Evolutionary conservation across 495 filamentous ascomycete genomes (phyloP).

Genomic region (Barbatosphaeria neglecta): DNA sequence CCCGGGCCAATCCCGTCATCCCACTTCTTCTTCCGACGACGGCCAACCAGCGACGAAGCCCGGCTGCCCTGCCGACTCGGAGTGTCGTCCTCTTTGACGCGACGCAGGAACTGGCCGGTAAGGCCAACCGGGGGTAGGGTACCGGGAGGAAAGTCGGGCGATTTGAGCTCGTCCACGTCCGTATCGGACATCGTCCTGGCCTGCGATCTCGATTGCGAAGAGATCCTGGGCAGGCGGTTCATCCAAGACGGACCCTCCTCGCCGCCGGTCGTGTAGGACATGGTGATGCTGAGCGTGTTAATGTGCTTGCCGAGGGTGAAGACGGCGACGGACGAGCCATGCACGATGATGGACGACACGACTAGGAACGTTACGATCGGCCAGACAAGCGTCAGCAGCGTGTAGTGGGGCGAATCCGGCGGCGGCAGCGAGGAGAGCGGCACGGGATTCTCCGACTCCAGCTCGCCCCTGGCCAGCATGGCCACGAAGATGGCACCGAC

Average conservation of each 20-base stretch:
- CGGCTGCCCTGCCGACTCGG: conserved; percentile 40
- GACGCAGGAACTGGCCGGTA: conserved; percentile 71
- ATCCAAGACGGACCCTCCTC: conserved; percentile 92
- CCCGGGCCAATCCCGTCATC: conserved; percentile 65
- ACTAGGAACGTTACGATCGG: conserved; percentile 92
- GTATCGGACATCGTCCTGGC: conserved; percentile 54
- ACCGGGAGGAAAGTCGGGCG: conserved; percentile 61
- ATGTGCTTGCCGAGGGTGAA: conserved; percentile 98
- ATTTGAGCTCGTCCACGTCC: conserved; percentile 40
- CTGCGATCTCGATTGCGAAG: conserved; percentile 78
- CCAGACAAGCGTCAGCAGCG: conserved; percentile 78
- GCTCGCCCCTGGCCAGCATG: conserved; percentile 78
- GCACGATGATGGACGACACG: conserved; percentile 86
- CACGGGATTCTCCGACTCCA: conserved; percentile 61
- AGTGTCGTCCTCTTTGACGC: conserved; percentile 66
- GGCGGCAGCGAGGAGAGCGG: conserved; percentile 53
- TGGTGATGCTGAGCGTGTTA: conserved; percentile 88
- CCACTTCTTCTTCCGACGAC: conserved; percentile 55
- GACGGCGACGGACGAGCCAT: conserved; percentile 95
- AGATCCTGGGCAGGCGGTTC: conserved; percentile 82
- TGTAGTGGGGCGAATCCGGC: conserved; percentile 42
- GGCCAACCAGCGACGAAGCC: conserved; percentile 47
- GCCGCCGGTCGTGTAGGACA: conserved; percentile 84
- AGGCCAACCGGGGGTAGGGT: conserved; percentile 64
- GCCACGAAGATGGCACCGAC: conserved; percentile 95